phyloP scores from a whole-genome alignment of 2,329 filamentous ascomycete genomes.

The Coniella lustricola region DNA sequence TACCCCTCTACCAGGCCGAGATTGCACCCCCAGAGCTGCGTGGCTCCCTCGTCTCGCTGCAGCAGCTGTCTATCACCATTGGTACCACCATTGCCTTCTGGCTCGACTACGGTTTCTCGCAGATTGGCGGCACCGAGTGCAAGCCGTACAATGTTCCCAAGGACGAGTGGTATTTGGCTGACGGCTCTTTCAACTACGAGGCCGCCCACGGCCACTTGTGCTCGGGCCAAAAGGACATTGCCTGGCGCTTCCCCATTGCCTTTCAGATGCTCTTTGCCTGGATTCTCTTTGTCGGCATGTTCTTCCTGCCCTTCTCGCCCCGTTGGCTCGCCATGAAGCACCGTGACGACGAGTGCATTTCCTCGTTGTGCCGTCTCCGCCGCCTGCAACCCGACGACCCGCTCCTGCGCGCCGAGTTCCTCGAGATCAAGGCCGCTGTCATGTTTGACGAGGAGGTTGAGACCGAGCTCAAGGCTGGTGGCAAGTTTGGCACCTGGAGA shows the following conservation, averaged over 20 bases:
- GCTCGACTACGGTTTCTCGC: conserved; percentile 20
- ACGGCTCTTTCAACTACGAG: conserved; percentile 16
- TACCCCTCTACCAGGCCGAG: conserved; percentile 29
- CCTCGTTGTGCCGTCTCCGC: conserved; percentile 20
- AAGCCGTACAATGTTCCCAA: conserved; percentile 18
- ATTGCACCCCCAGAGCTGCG: conserved; percentile 18
- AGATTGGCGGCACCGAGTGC: conserved; percentile 20
- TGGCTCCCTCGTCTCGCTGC: conserved; percentile 14
- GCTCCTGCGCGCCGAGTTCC: conserved; percentile 21
- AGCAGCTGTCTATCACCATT: conserved; percentile 18
- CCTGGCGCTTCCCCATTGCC: conserved; percentile 17
- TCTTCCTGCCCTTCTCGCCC: conserved; percentile 19
- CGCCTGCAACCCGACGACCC: conserved; percentile 18
- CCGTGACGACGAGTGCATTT: conserved; percentile 21
- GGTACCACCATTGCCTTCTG: conserved; percentile 16
- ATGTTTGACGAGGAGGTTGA: conserved; percentile 22
- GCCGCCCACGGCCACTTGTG: conserved; percentile 19
- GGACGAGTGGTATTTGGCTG: conserved; percentile 9
- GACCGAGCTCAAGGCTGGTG: conserved; percentile 1
- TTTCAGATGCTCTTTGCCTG: conserved; percentile 19
- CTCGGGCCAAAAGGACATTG: conserved; percentile 16
- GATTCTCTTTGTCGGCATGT: conserved; percentile 14
- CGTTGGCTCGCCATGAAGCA: conserved; percentile 23
- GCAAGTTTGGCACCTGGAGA: conserved; percentile 14
- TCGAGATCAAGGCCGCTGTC: conserved; percentile 23